phyloP scores from a whole-genome alignment of 495 filamentous ascomycete genomes.

The Aspergillus mulundensis region DNA sequence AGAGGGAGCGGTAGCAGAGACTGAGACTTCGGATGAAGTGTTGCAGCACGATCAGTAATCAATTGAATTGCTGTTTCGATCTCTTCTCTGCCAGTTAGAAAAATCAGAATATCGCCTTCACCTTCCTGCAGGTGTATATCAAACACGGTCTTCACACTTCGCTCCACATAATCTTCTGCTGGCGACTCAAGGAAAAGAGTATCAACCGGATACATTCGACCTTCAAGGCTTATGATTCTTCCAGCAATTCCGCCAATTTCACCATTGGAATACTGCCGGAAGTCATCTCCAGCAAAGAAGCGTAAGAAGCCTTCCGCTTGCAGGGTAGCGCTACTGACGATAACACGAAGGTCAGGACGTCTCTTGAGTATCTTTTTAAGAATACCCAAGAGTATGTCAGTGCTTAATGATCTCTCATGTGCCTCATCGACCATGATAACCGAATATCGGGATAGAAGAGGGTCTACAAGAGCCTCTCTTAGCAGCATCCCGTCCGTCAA shows the following conservation, averaged over 20 bases:
- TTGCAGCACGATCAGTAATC: conserved; percentile 71
- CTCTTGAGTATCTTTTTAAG: conserved; percentile 87
- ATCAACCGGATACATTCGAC: conserved; percentile 89
- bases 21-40: conserved; percentile 66
- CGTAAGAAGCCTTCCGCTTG: conserved; percentile 84
- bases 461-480: conserved; percentile 90
- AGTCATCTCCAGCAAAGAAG: conserved; percentile 66
- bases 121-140: conserved; percentile 86
- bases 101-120: conserved; percentile 86
- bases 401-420: conserved; percentile 91
- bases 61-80: conserved; percentile 78
- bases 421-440: conserved; percentile 99
- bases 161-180: conserved; percentile 83
- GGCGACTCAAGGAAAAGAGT: conserved; percentile 78
- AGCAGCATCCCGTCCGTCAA: conserved; percentile 93
- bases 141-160: conserved; percentile 81
- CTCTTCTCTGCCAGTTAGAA: conserved; percentile 90
- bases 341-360: conserved; percentile 77
- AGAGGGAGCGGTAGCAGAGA: conserved; percentile 75
- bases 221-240: conserved; percentile 83
- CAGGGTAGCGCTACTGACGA: conserved; percentile 91
- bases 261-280: conserved; percentile 32
- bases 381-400: conserved; percentile 89
- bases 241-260: conserved; percentile 48
- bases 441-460: conserved; percentile 86